Percentiles rank a stretch among this genome's conserved stretches.
These are phyloP conservation scores for Echium plantagineum DNA, from an alignment of 257 asterid genomes.

Conservation along the genomic window DNA sequence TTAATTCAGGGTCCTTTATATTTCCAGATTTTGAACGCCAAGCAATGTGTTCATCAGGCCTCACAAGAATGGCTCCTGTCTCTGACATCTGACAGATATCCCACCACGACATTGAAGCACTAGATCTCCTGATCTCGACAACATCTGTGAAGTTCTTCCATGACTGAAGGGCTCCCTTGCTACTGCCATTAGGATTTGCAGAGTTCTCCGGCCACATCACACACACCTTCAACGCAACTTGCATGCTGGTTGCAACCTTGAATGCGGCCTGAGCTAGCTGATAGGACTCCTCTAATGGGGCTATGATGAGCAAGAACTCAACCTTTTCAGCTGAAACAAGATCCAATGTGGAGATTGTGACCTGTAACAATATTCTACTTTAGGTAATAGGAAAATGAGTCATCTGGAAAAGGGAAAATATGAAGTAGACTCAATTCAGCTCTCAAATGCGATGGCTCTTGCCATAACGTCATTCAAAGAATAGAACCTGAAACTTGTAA, in stretches of 20 bases:
- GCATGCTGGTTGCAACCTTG: constrained; percentile 45
- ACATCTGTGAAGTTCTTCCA: constrained; percentile 56
- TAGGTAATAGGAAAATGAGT: not conserved
- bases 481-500: too few species aligned
- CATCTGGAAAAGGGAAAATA: not conserved
- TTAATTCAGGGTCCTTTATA: constrained; percentile 22
- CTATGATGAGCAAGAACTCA: constrained; percentile 73
- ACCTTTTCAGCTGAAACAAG: constrained; percentile 44
- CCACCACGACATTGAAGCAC: constrained; percentile 67
- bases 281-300: constrained; percentile 61
- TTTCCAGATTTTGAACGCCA: constrained; percentile 49
- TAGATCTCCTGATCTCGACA: constrained; percentile 29
- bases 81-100: constrained; percentile 61
- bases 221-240: constrained; percentile 46
- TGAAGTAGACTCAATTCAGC: not conserved
- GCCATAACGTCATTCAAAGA: too few species aligned
- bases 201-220: constrained; percentile 51
- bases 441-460: not conserved
- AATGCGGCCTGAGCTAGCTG: constrained; percentile 56
- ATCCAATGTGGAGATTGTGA: constrained; percentile 56
- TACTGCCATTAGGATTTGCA: constrained; percentile 20
- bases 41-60: constrained; percentile 91
- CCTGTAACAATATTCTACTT: constrained; percentile 30
- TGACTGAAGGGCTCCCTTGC: constrained; percentile 37
- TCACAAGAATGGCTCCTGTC: constrained; percentile 71